A percentile compares a stretch with the other conserved stretches of the same genome.
Evolutionary conservation across 2,329 filamentous ascomycete genomes (phyloP).

Genomic region (Colletotrichum spinosum): DNA sequence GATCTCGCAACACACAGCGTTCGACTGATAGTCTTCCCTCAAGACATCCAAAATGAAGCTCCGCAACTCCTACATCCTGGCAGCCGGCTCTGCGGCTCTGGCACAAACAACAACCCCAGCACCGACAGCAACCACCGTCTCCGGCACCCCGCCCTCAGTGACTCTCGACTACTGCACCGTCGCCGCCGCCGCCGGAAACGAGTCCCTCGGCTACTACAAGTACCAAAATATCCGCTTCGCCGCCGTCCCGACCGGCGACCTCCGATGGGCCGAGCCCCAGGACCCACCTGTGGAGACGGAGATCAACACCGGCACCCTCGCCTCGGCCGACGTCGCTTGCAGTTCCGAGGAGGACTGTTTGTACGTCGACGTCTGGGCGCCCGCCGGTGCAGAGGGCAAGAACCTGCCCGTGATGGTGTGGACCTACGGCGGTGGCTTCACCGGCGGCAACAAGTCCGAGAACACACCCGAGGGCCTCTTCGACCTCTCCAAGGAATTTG

Average conservation of each 20-base stretch:
- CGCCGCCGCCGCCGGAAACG: slow-evolving; percentile 14
- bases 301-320: slow-evolving; percentile 13
- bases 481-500: slow-evolving; percentile 40
- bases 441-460: slow-evolving; percentile 36
- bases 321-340: too few relatives aligned
- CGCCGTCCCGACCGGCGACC: slow-evolving; percentile 39
- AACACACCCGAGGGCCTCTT: slow-evolving; percentile 47
- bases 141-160: slow-evolving; percentile 8
- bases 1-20: background rate
- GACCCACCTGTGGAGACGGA: slow-evolving; percentile 11
- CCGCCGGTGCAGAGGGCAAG: background rate
- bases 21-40: slow-evolving; percentile 1
- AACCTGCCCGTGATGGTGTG: slow-evolving; percentile 53
- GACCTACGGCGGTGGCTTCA: slow-evolving; percentile 60
- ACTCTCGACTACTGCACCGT: slow-evolving; percentile 26
- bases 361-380: too few relatives aligned
- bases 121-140: slow-evolving; percentile 6
- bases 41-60: slow-evolving; percentile 8
- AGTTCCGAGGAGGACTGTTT: too few relatives aligned
- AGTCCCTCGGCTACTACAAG: slow-evolving; percentile 26
- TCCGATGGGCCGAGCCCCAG: slow-evolving; percentile 36
- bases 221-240: slow-evolving; percentile 45
- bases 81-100: slow-evolving; percentile 3
- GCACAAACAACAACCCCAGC: slow-evolving; percentile 11
- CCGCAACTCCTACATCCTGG: background rate